Evolutionary conservation across 768 basidiomycete species (phyloP), one percentile per base, ranked within the genome.

Genomic region (Hygrophorus russula): DNA sequence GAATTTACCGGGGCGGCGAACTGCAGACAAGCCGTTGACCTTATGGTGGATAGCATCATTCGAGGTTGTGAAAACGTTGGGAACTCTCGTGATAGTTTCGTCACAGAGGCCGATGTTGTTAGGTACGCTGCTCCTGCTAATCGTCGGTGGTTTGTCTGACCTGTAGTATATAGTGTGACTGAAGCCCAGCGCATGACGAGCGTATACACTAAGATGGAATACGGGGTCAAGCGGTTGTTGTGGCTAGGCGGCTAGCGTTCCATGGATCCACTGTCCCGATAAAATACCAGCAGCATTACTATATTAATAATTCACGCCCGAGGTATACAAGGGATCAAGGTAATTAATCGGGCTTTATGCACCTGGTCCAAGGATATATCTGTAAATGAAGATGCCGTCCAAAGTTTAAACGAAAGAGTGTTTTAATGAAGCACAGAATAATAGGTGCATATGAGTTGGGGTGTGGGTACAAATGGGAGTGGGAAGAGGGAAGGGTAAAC

Each of bases 171-270:
- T 51, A 92, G 89, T 53, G 58, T 92, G 51, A 71, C 73, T 5
- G 89, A 96, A 51, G 93, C 93, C 2, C 80, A 83, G 58, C 71
- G 76, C 42, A 80, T 82, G 68, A 96, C 89, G 2, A 86, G 80
- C 48, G 68, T 93, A 51, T 85, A 88, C 59, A 77, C 90, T 11
- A 90, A 91, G 64, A 83, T 94, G 78, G 92, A 96, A 56, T 90
- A 94, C 58, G 88, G 87, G 0, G 70, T 96, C 40, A 97, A 93
- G 70, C 69, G 90, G 50, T 64, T 94, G 36, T 17, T 44, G 14
- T 44, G 42, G 42, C 30, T 44, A 5, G 42, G 42, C 2, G 34
- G 42, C 14, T 44, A 24, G 24, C 7, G 24, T 24, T 24, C 24
- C 24, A 24, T 7, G 4, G 24, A 3, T 24, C 7, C 24, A 24